These are phyloP conservation scores for Rhodosporidiobolus sp. DNA, from an alignment of 768 basidiomycete genomes.

Conservation along the genomic window DNA sequence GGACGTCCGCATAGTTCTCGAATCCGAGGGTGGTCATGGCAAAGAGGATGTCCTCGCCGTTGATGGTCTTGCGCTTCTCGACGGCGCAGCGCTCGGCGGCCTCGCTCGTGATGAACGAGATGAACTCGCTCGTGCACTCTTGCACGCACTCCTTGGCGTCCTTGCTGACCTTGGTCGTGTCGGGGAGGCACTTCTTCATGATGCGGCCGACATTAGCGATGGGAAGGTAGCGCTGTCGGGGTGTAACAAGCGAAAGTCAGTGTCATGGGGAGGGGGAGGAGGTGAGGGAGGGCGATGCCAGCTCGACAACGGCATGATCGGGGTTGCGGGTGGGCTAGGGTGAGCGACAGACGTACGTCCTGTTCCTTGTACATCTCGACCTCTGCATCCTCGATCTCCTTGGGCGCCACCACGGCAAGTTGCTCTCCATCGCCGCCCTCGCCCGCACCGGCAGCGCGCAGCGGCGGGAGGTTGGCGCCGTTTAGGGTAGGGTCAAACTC, in stretches of 20 bases:
- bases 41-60: conserved; percentile 92
- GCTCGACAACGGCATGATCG: neutral
- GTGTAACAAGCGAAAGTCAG: neutral
- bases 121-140: conserved; percentile 97
- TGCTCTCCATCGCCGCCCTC: neutral
- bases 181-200: conserved; percentile 88
- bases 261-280: neutral
- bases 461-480: neutral
- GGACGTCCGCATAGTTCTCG: conserved; percentile 83
- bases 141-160: conserved; percentile 98
- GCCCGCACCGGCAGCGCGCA: neutral
- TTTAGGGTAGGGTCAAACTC: neutral
- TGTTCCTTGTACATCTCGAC: conserved; percentile 40
- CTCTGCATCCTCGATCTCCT: conserved; percentile 31
- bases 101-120: conserved; percentile 94
- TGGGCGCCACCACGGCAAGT: neutral
- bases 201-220: conserved; percentile 98
- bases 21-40: conserved; percentile 92
- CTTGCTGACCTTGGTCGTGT: conserved; percentile 91
- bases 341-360: conserved; percentile 22
- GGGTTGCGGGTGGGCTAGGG: neutral
- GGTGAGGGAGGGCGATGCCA: neutral
- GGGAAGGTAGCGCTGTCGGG: conserved; percentile 40
- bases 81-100: conserved; percentile 90
- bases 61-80: conserved; percentile 97